phyloP scores from a whole-genome alignment of 208 protist species.

The Trypanosoma platydactyli region DNA sequence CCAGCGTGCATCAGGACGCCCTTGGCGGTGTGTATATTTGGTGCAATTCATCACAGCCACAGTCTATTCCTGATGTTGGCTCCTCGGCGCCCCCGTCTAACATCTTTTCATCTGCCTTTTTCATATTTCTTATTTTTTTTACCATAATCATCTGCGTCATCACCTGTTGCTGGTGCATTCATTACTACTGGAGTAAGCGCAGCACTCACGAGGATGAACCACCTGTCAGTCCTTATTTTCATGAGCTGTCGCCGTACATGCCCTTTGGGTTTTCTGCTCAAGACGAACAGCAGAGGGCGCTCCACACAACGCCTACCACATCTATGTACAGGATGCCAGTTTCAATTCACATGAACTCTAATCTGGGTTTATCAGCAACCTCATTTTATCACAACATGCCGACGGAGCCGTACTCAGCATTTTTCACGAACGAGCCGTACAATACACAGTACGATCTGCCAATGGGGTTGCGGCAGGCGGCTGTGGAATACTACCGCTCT shows the following conservation, averaged over 20 bases:
- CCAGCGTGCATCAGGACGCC: constrained; percentile 30
- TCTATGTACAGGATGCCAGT: constrained; percentile 5
- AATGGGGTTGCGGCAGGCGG: not conserved
- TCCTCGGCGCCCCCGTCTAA: not conserved
- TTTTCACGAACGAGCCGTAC: constrained; percentile 3
- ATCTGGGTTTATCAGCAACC: not conserved
- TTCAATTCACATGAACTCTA: constrained; percentile 1
- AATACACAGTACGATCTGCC: not conserved
- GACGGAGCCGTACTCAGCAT: not conserved
- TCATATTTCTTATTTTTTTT: not conserved
- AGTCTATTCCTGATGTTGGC: not conserved
- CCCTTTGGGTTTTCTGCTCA: not conserved
- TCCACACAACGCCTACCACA: not conserved
- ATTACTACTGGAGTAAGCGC: not conserved
- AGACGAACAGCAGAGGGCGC: not conserved
- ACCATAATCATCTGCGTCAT: not conserved
- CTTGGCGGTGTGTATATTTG: constrained; percentile 23
- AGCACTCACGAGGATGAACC: not conserved
- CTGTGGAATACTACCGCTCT: not conserved
- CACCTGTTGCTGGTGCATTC: constrained; percentile 10
- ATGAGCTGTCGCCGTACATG: not conserved
- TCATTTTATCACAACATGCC: not conserved
- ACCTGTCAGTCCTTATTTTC: not conserved
- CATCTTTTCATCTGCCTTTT: not conserved
- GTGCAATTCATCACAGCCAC: constrained; percentile 21